Percentiles rank a stretch among this genome's conserved stretches.
These are phyloP conservation scores for Chytridium lagenaria DNA, from an alignment of 371 early-diverging fungal species.

Conservation along the genomic window DNA sequence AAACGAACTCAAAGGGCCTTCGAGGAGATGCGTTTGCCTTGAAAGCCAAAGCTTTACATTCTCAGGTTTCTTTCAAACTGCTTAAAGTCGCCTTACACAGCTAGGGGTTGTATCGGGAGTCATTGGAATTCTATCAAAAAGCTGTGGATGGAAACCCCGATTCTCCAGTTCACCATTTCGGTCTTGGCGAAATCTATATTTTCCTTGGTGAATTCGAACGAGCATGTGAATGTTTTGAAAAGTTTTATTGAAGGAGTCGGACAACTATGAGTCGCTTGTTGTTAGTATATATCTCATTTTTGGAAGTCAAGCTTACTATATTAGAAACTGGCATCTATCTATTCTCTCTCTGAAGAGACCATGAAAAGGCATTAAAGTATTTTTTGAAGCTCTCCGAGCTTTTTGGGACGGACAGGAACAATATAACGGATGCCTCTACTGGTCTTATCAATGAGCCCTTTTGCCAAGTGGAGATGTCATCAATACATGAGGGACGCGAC, in stretches of 20 bases:
- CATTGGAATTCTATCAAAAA: conserved; percentile 71
- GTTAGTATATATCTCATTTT: conserved; percentile 20
- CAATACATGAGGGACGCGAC: conserved; percentile 27
- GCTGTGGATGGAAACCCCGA: conserved; percentile 71
- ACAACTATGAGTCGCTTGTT: conserved; percentile 46
- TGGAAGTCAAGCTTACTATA: not conserved
- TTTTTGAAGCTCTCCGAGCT: conserved; percentile 65
- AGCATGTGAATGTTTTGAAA: conserved; percentile 78
- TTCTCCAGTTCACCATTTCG: conserved; percentile 75
- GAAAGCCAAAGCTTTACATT: conserved; percentile 38
- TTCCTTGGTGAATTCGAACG: conserved; percentile 46
- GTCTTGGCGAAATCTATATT: conserved; percentile 73
- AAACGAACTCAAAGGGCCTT: not conserved
- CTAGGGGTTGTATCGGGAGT: conserved; percentile 49
- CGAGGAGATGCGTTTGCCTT: conserved; percentile 38
- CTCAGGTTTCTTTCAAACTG: conserved; percentile 26
- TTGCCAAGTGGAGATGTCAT: conserved; percentile 34
- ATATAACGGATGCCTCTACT: not conserved
- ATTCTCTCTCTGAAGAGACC: conserved; percentile 19
- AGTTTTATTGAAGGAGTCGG: conserved; percentile 63
- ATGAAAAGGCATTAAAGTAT: conserved; percentile 63
- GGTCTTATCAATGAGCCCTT: conserved; percentile 39
- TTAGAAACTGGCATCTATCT: conserved; percentile 39
- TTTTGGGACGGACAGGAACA: not conserved
- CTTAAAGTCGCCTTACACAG: not conserved